Evolutionary conservation across 306 rosid species (phyloP), one percentile per base, ranked within the genome.

Genomic region (Vigna mungo): DNA sequence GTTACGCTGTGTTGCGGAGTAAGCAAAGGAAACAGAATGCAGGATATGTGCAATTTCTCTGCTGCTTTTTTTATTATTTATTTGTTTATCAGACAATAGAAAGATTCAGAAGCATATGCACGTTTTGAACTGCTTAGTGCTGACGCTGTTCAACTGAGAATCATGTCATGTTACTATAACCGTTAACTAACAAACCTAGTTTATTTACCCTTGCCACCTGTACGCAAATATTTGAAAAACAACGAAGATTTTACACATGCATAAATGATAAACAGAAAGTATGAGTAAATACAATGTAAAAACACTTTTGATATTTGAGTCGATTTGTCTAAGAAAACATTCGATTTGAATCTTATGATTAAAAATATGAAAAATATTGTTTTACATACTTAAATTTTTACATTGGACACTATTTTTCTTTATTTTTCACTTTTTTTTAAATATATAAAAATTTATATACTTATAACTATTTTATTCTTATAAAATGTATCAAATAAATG

Each of bases 61-160:
- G 39, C 1, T 72, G 20, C 8, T 54, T 25, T 59, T 43, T 5
- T 44, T 30, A 30, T 27, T 56, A 2, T 16, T 11, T 0, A 5
- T 54, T 54, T 13, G 25, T 27, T 25, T 23, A 23, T 25, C 12
- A 4, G 64, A 10, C 64, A 58, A 0, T n/a, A 13, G 53, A 72
- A 36, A 37, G 53, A 39, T 37, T 21, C 17, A 53, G 41, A 13
- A 12, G 36, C 58, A 21, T 37, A 27, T 44, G 56, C 46, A 43
- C 66, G 67, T 37, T 65, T 65, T 32, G 74, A 39, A 53, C 68
- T 77, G 75, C 74, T 77, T 67, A n/a, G 48, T 43, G 81, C 34
- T 54, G 58, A 77, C 81, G 81, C 81, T 46, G 21, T 20, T 13
- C 56, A 68, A 23, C 56, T 2, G 51, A 11, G 49, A 66, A 66